phyloP scores from a whole-genome alignment of 2,329 filamentous ascomycete species.

The Thielaviopsis ethacetica region DNA sequence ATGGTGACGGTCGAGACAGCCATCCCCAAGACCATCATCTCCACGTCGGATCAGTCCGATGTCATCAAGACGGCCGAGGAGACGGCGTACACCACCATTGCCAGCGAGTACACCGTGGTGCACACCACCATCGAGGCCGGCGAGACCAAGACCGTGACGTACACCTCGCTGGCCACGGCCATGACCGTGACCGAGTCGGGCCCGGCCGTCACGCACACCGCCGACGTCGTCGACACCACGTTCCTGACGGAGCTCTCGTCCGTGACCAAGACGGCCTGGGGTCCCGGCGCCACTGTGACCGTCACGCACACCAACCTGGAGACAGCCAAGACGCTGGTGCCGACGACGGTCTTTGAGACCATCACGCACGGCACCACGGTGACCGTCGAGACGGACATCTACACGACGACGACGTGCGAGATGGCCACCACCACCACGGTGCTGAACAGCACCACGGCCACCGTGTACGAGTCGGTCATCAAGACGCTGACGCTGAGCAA shows the following conservation, averaged over 20 bases:
- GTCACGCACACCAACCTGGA: neutral
- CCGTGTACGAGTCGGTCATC: slow-evolving; percentile 3
- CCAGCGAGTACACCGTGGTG: neutral
- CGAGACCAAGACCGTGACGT: slow-evolving; percentile 3
- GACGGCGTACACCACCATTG: slow-evolving; percentile 1
- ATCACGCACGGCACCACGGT: slow-evolving; percentile 5
- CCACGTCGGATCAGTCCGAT: slow-evolving; percentile 6
- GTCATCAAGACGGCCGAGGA: neutral
- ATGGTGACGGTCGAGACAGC: neutral
- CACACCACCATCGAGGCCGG: slow-evolving; percentile 5
- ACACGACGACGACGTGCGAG: slow-evolving; percentile 2
- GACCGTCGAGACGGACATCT: slow-evolving; percentile 4
- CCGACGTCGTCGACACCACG: neutral
- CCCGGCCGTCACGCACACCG: neutral
- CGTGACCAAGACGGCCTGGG: neutral
- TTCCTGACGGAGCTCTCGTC: neutral
- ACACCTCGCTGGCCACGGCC: neutral
- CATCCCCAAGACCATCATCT: neutral
- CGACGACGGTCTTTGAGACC: neutral
- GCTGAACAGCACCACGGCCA: neutral
- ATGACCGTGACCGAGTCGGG: neutral
- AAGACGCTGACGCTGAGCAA: slow-evolving; percentile 3
- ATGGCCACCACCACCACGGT: slow-evolving; percentile 5
- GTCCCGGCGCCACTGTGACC: neutral
- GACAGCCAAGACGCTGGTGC: neutral